Conservation (phyloP, 805 yeast genomes). For the Wickerhamiella hasegawae region DNA sequence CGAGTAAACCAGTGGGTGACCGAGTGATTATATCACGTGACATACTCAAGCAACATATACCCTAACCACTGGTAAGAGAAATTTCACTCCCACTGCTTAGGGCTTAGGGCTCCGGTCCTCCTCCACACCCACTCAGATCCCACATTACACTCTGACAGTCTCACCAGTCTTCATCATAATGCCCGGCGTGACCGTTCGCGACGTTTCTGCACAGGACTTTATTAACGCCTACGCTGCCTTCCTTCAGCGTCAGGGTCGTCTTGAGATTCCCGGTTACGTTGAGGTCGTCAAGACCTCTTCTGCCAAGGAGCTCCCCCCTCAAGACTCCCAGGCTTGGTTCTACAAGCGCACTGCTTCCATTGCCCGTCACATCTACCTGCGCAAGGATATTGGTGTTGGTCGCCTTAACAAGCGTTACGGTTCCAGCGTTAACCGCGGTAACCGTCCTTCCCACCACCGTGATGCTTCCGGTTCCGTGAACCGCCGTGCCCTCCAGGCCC, state of each 20-base stretch:
- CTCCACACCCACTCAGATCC: too few species aligned
- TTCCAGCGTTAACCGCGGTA: constrained; percentile 98
- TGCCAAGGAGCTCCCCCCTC: constrained; percentile 99
- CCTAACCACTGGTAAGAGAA: too few species aligned
- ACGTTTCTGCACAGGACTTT: constrained; percentile 99
- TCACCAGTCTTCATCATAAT: too few species aligned
- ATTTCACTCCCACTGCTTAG: too few species aligned
- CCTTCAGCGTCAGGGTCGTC: constrained; percentile 99
- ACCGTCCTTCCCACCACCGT: constrained; percentile 95
- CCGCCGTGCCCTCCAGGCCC: constrained; percentile 96
- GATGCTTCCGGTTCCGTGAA: constrained; percentile 98
- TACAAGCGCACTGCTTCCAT: constrained; percentile 99
- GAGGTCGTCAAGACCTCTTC: constrained; percentile 98
- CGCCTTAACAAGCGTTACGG: constrained; percentile 98
- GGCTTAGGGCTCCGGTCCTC: too few species aligned
- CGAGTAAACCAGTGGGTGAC: too few species aligned
- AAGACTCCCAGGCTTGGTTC: constrained; percentile 99
- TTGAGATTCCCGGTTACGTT: constrained; percentile 99
- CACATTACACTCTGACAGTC: too few species aligned
- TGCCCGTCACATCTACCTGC: constrained; percentile 99
- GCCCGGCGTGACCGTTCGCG: constrained; percentile 40
- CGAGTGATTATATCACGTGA: too few species aligned
- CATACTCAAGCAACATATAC: too few species aligned
- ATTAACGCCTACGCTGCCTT: constrained; percentile 99
- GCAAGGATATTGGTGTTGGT: constrained; percentile 99